Evolutionary conservation across 495 filamentous ascomycete genomes (phyloP).

Genomic region (Aspergillus homomorphus): DNA sequence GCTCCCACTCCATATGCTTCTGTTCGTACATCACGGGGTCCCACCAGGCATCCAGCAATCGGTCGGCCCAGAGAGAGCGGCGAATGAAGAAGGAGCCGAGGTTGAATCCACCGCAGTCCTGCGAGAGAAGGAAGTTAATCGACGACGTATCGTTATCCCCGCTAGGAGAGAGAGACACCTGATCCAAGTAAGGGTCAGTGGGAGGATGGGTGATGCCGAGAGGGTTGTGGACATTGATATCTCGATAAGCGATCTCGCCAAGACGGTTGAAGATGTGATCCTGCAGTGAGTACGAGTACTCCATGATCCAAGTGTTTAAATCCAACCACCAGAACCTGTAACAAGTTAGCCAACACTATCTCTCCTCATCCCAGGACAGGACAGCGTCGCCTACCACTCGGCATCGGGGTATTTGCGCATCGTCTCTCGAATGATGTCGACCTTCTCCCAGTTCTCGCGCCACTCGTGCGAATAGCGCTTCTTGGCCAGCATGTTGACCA

Average conservation of each 20-base stretch:
- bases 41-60: slow-evolving; percentile 96
- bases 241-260: slow-evolving; percentile 74
- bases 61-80: slow-evolving; percentile 83
- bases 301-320: slow-evolving; percentile 97
- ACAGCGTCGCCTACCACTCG: slow-evolving; percentile 68
- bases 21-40: slow-evolving; percentile 97
- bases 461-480: slow-evolving; percentile 98
- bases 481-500: slow-evolving; percentile 97
- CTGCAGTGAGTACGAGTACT: slow-evolving; percentile 86
- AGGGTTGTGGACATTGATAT: slow-evolving; percentile 95
- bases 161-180: slow-evolving; percentile 60
- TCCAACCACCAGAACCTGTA: slow-evolving; percentile 98
- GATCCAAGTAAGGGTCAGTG: slow-evolving; percentile 69
- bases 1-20: slow-evolving; percentile 98
- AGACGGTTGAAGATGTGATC: slow-evolving; percentile 85
- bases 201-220: slow-evolving; percentile 88
- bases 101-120: slow-evolving; percentile 96
- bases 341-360: background rate
- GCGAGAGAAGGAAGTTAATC: slow-evolving; percentile 82
- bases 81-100: slow-evolving; percentile 92
- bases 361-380: too few relatives aligned
- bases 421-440: slow-evolving; percentile 86
- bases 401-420: slow-evolving; percentile 93
- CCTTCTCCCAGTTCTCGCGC: slow-evolving; percentile 99
- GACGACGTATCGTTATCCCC: slow-evolving; percentile 73